Conservation (phyloP, 164 flowering plant species). For the Sedum album region DNA sequence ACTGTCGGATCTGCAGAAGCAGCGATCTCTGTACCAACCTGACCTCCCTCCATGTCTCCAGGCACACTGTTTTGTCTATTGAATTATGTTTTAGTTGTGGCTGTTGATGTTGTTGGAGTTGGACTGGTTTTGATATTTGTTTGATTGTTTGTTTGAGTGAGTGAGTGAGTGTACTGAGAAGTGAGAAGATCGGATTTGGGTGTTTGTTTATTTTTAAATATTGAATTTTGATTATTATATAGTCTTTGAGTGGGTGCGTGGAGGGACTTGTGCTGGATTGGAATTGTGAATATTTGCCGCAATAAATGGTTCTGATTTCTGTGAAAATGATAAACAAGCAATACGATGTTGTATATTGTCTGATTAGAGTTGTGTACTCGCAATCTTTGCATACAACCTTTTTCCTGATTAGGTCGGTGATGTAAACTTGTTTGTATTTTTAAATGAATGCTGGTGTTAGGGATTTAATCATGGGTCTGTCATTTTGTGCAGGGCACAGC, state of each 20-base stretch:
- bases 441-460: neutral
- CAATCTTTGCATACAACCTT: too few species aligned
- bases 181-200: neutral
- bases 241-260: neutral
- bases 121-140: neutral
- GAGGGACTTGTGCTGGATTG: neutral
- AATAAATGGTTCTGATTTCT: too few species aligned
- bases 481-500: conserved; percentile 64
- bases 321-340: too few species aligned
- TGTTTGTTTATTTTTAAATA: neutral
- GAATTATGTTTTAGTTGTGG: neutral
- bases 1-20: conserved; percentile 83
- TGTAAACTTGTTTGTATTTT: neutral
- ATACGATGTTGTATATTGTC: too few species aligned
- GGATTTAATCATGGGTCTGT: neutral
- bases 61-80: conserved; percentile 29
- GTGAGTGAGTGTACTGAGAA: neutral
- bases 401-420: too few species aligned
- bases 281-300: too few species aligned
- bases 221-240: neutral
- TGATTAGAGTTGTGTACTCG: too few species aligned
- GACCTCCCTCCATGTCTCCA: conserved; percentile 95
- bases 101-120: neutral
- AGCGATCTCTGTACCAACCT: too few species aligned
- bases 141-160: neutral